A percentile compares a stretch with the other conserved stretches of the same genome.
Conservation (phyloP, 2,329 filamentous ascomycete genomes). For the Cladorrhinum sp. region DNA sequence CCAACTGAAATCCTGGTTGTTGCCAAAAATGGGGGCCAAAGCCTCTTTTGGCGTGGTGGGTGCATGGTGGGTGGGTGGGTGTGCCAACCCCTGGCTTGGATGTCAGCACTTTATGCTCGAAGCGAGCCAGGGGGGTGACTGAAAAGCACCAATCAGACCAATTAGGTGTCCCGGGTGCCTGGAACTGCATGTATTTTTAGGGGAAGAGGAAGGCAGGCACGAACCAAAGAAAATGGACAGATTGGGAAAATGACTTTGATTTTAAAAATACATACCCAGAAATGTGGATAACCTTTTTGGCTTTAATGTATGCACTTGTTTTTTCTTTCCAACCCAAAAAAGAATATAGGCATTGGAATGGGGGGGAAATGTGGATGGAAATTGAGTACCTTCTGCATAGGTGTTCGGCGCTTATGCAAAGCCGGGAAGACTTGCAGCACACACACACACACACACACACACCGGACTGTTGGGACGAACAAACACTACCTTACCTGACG, state of each 20-base stretch:
- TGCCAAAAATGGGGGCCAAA: constrained; percentile 2
- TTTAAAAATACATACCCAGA: constrained; percentile 1
- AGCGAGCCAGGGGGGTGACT: not conserved
- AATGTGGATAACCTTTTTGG: too few species aligned
- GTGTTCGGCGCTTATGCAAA: too few species aligned
- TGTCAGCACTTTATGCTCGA: constrained; percentile 16
- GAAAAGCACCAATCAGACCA: not conserved
- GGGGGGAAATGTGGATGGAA: too few species aligned
- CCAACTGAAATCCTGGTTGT: too few species aligned
- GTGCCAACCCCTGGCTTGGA: not conserved
- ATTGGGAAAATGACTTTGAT: not conserved
- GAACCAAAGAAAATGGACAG: not conserved
- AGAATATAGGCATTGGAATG: too few species aligned
- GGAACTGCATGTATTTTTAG: constrained; percentile 7
- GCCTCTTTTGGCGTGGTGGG: not conserved
- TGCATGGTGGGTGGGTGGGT: too few species aligned
- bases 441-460: not conserved
- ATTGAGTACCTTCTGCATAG: too few species aligned
- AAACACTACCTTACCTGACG: not conserved
- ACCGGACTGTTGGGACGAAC: not conserved
- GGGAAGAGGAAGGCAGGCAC: not conserved
- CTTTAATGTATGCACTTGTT: too few species aligned
- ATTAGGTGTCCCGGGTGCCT: constrained; percentile 12
- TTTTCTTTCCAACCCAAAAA: too few species aligned
- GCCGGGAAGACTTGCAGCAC: not conserved